Evolutionary conservation across 192 early-diverging fungal genomes (phyloP), one percentile per base, ranked within the genome.

Genomic region (Coemansia nantahalensis): DNA sequence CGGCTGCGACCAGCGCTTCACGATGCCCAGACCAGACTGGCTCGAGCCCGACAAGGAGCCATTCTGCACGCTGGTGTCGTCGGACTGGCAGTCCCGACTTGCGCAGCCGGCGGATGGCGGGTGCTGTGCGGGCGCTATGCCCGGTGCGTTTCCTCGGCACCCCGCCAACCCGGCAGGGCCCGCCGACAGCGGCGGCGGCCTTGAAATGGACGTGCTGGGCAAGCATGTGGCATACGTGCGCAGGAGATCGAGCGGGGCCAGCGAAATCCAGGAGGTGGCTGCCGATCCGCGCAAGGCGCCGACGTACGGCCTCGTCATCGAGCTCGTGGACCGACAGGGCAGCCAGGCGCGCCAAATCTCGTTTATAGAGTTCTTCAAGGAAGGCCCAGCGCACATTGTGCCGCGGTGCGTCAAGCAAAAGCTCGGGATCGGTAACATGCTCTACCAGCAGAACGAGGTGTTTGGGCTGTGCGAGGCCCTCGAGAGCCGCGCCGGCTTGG

Each of bases 321-420:
- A 73, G 49, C 54, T 73, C 13, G 49, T 65, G 7, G 69, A 73
- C 23, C 44, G 52, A 3, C 53, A 28, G 48, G 26, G 4, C 26
- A 28, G 26, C 26, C 21, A 4, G 49, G 34, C 33, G 13, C 60
- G 69, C 58, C 69, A 73, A 39, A 73, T 65, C 43, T 62, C 69
- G 44, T 73, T 57, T 50, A 54, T 73, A 10, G 58, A 73, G 2
- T 73, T 73, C 28, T 62, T 54, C 54, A 56, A 51, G 28, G 69
- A 73, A 4, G 62, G 68, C 12, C 38, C 47, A 8, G 39, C 56
- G 10, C 57, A 56, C 32, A 39, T 73, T 3, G 54, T 43, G 19
- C 69, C 69, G 15, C 69, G 69, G 36, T 67, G 71, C 22, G 32
- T 59, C 48, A 67, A 67, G 30, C 71, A 75, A 50, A 75, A 75